Base-by-base conservation (phyloP, 1,139 yeast genomes). In the Insectozyma bohioensis region DNA sequence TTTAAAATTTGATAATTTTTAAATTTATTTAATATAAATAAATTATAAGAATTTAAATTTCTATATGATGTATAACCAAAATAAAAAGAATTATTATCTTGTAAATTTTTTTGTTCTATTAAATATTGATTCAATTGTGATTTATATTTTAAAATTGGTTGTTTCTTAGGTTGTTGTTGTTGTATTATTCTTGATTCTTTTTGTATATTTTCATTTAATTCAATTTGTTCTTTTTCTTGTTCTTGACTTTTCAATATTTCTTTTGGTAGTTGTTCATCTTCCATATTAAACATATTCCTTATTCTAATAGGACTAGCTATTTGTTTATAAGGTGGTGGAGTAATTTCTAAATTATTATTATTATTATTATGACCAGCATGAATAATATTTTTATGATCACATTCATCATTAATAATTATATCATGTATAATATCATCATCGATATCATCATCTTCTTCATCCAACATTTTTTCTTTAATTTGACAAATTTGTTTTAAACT, bases 41-140 rank as follows among this genome's bases (percentile, higher is more conserved):
- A 3, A 21, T 28, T 28, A 14, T 20, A 28, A 12, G 14, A 14
- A 6, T n/a, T 15, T 5, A 20, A 3, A 20, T 12, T 28, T 10
- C 7, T 28, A 11, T n/a, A 28, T 13, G 19, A 6, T 18, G n/a
- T n/a, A n/a, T n/a, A n/a, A n/a, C n/a, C n/a, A n/a, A n/a, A n/a
- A n/a, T n/a, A n/a, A n/a, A n/a, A n/a, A n/a, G n/a, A n/a, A n/a
- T n/a, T n/a, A n/a, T n/a, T n/a, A n/a, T n/a, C n/a, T 16, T 20
- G 17, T n/a, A 24, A 13, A 4, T 13, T 12, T 15, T 24, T 14
- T 2, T 30, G 14, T 22, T 29, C 27, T n/a, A 21, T 21, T 17
- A 29, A 16, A 14, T 34, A 26, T 17, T 36, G 30, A 26, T 36
- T 36, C 12, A 36, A 26, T 30, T 36, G 40, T 4, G 40, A 36